Evolutionary conservation across 164 flowering plant genomes (phyloP), one percentile per base, ranked within the genome.

Genomic region (Platanus orientalis): DNA sequence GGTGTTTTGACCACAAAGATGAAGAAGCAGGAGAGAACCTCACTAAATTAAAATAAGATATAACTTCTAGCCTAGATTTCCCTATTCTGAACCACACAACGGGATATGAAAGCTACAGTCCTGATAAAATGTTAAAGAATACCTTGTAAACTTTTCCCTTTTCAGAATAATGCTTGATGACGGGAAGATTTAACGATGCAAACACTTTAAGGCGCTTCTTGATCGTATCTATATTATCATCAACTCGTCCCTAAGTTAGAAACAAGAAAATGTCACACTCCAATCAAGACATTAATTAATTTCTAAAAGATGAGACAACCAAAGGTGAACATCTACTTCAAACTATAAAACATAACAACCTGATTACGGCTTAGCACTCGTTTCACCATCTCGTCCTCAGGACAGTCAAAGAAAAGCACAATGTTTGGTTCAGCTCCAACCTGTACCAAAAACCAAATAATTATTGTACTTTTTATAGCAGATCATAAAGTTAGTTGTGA

Each of bases 361-460:
- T 94, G 72, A 71, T 91, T 89, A 69, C 97, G 97, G 66, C 77
- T 78, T 57, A 94, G 81, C 50, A 94, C 90, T 66, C 99, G 82
- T 66, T 83, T 88, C 76, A 94, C 83, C 99, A 94, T 94, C 78
- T 82, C 97, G 62, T 84, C 89, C 76, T 83, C 94, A 63, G 96
- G 96, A 71, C 92, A 88, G 67, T 91, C 96, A 74, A 91, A 89
- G 80, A 86, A 91, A 61, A 94, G 83, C 54, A 91, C 99, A 63
- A 85, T 23, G 58, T 88, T 73, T 59, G 99, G 97, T 65, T 88
- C 96, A 40, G 69, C 71, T 60, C 90, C 90, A 52, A 80, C 67
- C 99, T 94, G 82, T 75, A 80, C 27, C 3, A 45, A 45, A 14
- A 61, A 56, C 25, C 27, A 57, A 50, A 69, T 39, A 65, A 9